phyloP scores from a whole-genome alignment of 345 rosid genomes.

The Anastatica hierochuntica region DNA sequence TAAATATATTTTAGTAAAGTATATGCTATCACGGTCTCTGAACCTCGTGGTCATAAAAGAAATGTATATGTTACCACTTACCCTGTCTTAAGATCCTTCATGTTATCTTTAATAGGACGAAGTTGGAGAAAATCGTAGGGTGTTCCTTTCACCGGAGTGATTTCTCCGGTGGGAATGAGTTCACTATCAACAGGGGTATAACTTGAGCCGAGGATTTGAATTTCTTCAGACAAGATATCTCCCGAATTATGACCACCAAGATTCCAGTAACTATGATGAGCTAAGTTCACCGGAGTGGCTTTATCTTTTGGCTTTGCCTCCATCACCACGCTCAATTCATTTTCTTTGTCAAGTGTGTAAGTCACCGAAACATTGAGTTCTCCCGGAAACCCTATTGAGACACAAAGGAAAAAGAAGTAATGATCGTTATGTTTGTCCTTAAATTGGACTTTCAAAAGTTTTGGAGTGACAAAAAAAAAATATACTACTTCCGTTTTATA shows the following conservation, averaged over 20 bases:
- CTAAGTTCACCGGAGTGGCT: slow-evolving; percentile 77
- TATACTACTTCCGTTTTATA: no score
- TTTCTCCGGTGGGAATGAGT: slow-evolving; percentile 69
- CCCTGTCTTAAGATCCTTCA: slow-evolving; percentile 47
- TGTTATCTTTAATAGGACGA: slow-evolving; percentile 38
- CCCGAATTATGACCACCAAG: slow-evolving; percentile 74
- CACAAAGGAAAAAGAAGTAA: not conserved
- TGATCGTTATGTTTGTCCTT: not conserved
- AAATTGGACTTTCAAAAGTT: not conserved
- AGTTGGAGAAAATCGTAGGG: slow-evolving; percentile 68
- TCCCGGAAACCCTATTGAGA: slow-evolving; percentile 79
- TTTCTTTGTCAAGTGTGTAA: slow-evolving; percentile 34
- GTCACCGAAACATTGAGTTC: slow-evolving; percentile 35
- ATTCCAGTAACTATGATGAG: slow-evolving; percentile 84
- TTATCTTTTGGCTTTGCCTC: slow-evolving; percentile 58
- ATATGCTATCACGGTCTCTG: no score
- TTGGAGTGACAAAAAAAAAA: not conserved
- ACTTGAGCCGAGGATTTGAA: slow-evolving; percentile 54
- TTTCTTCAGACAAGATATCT: slow-evolving; percentile 51
- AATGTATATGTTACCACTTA: slow-evolving; percentile 9
- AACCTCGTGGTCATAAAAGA: no score
- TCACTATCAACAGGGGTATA: slow-evolving; percentile 52
- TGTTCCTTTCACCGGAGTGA: slow-evolving; percentile 54
- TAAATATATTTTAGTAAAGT: no score
- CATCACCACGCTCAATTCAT: slow-evolving; percentile 48